Conservation (phyloP, 2,329 filamentous ascomycete genomes). For the Penicillium occitanis region DNA sequence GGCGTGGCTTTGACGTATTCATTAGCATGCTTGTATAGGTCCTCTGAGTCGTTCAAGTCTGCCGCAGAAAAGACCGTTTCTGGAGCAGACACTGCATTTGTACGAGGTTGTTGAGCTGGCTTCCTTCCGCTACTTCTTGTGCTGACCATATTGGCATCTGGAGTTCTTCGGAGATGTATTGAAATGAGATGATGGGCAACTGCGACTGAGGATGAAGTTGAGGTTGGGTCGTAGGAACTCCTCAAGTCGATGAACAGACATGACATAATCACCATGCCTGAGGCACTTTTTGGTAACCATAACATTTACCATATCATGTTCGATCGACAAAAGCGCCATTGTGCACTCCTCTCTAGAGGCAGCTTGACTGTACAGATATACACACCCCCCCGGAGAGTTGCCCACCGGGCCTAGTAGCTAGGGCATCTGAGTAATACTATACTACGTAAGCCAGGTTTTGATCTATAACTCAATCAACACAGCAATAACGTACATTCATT, state of each 20-base stretch:
- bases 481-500: constrained; percentile 13
- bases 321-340: no score
- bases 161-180: not conserved
- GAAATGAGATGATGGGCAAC: not conserved
- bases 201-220: not conserved
- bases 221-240: not conserved
- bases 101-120: no score
- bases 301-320: no score
- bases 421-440: no score
- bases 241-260: not conserved
- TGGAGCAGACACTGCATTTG: not conserved
- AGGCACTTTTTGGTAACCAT: no score
- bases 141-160: not conserved
- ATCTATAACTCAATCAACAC: no score
- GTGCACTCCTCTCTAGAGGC: no score
- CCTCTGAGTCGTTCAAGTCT: not conserved
- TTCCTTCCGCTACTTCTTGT: not conserved
- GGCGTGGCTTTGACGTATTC: not conserved
- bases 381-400: no score
- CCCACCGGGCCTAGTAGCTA: no score
- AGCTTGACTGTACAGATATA: no score
- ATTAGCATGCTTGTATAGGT: not conserved
- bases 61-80: not conserved
- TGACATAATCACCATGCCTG: not conserved
- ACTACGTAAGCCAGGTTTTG: no score